Evolutionary conservation across 2,329 filamentous ascomycete genomes (phyloP).

Genomic region (Paracorniculantispora psalliotae): DNA sequence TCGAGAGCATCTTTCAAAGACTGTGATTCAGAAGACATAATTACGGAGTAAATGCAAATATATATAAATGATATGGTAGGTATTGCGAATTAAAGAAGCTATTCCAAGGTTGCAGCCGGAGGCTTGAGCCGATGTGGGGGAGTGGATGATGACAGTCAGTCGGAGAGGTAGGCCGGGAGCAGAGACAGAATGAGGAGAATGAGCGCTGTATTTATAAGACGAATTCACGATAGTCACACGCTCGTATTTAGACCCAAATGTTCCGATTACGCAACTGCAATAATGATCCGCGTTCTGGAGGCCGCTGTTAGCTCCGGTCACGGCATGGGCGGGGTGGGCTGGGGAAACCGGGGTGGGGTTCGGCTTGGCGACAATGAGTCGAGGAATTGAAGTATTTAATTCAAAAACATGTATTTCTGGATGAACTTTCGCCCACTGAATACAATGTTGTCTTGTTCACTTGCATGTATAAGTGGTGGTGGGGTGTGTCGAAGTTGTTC

Average conservation of each 20-base stretch:
- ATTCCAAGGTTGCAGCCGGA: not conserved
- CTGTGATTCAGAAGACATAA: slow-evolving; percentile 7
- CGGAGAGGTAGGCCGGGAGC: not conserved
- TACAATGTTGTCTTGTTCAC: too few species aligned
- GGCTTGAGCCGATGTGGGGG: not conserved
- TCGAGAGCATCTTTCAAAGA: slow-evolving; percentile 25
- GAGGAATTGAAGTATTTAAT: too few species aligned
- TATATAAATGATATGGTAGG: not conserved
- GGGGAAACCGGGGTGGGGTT: not conserved
- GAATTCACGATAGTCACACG: not conserved
- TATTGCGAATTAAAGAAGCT: not conserved
- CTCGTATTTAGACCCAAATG: not conserved
- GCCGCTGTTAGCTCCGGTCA: not conserved
- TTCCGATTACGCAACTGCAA: slow-evolving; percentile 7
- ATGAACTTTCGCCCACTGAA: too few species aligned
- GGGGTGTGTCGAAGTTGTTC: not conserved
- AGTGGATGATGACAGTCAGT: not conserved
- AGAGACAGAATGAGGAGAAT: not conserved
- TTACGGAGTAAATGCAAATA: not conserved
- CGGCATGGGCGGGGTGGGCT: not conserved
- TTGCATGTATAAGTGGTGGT: not conserved
- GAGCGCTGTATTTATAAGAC: not conserved
- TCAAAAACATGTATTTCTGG: too few species aligned
- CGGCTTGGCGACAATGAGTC: not conserved
- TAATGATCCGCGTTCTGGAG: not conserved